A percentile compares a stretch with the other conserved stretches of the same genome.
Evolutionary conservation across 768 basidiomycete genomes (phyloP).

Genomic region (Tylopilus intermedius): DNA sequence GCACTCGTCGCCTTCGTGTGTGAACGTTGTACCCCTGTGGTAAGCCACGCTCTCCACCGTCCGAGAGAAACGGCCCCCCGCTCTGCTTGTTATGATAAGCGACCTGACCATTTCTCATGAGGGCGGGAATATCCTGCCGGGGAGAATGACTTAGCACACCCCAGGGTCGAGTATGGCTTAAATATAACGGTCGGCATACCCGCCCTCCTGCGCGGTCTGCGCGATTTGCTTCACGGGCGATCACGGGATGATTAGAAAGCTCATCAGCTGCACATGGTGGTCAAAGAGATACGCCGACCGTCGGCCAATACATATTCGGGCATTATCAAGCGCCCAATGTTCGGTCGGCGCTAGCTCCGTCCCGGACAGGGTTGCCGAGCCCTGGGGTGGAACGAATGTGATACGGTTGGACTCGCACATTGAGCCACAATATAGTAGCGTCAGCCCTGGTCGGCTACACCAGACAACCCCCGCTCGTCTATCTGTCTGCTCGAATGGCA

Average conservation of each 20-base stretch:
- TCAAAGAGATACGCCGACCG: neutral
- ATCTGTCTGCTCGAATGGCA: neutral
- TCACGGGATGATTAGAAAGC: neutral
- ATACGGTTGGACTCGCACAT: too few species aligned
- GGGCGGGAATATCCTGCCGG: neutral
- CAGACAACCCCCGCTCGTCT: neutral
- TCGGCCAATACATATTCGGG: too few species aligned
- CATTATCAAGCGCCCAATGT: neutral
- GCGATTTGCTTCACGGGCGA: neutral
- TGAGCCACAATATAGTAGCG: too few species aligned
- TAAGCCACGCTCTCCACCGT: neutral
- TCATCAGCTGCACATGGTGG: neutral
- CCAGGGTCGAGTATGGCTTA: neutral
- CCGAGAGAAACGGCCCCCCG: constrained; percentile 1
- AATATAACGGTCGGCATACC: neutral
- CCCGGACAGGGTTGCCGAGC: neutral
- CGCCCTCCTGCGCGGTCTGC: too few species aligned
- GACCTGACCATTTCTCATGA: neutral
- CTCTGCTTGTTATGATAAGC: neutral
- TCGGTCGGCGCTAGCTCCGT: neutral
- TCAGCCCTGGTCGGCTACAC: neutral
- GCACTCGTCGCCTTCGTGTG: neutral
- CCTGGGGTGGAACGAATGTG: neutral
- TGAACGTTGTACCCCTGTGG: neutral
- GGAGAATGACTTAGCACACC: neutral